Conservation (phyloP, 2,329 filamentous ascomycete species). For the Aureobasidium lini region DNA sequence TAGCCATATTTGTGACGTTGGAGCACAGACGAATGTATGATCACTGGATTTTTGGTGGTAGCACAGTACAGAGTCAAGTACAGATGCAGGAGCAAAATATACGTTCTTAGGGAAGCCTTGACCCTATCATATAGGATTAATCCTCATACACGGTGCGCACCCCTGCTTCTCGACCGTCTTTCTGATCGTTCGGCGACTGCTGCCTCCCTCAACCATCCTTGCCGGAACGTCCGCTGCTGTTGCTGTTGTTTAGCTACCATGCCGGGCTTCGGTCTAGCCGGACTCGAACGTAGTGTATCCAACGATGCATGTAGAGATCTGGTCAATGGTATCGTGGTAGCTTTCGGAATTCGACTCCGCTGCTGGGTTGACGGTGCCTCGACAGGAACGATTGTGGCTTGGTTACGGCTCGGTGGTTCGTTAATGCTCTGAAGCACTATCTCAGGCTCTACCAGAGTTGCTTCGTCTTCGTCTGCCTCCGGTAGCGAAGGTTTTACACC, state of each 20-base stretch:
- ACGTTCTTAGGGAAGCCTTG: background rate
- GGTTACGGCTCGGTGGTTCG: background rate
- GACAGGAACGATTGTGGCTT: background rate
- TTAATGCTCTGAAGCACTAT: background rate
- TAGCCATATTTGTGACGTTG: no score
- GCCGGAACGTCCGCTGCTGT: slow-evolving; percentile 13
- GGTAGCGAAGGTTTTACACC: background rate
- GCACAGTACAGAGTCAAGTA: background rate
- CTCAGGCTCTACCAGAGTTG: background rate
- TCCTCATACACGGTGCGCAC: background rate
- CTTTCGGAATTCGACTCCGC: background rate
- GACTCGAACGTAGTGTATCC: background rate
- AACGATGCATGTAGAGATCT: background rate
- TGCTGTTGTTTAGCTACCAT: background rate
- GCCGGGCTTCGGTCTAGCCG: slow-evolving; percentile 1
- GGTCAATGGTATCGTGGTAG: background rate
- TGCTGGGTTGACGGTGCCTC: background rate
- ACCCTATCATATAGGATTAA: background rate
- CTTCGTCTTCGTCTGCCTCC: background rate
- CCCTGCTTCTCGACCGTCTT: slow-evolving; percentile 6
- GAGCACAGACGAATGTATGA: no score
- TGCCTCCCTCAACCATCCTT: slow-evolving; percentile 14
- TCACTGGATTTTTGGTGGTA: no score
- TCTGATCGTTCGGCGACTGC: slow-evolving; percentile 14
- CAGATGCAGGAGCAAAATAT: background rate